Base-by-base conservation (phyloP, 345 rosid genomes). In the Heritiera fomes region DNA sequence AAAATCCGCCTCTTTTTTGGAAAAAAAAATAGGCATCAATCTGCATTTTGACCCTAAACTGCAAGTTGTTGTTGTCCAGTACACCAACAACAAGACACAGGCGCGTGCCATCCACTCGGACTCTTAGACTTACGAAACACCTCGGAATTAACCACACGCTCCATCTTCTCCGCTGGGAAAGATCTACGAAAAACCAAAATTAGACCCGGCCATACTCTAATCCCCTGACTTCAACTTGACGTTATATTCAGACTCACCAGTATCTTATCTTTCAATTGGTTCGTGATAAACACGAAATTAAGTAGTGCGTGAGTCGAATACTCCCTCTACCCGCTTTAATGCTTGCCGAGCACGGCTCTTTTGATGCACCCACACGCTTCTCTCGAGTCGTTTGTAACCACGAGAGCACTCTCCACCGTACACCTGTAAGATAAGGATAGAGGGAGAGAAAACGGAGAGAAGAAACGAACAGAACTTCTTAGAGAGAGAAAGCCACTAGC, bases 361-460 rank as follows among this genome's bases (percentile, higher is more conserved):
- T 64, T 28, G 68, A 74, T 81, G 80, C 82, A 80, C 56, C 76
- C 83, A 81, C 78, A 79, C 83, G 85, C 85, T 61, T 66, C 78
- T 75, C 47, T 53, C 47, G 14, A n/a, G 32, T 59, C 41, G 67
- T 50, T 72, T 70, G 74, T 20, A 11, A 0, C 46, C 85, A 83
- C 89, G 85, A 78, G 20, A 59, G 53, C 75, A 38, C 77, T 50
- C 30, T 18, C 18, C 18, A 67, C 89, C 84, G 87, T 85, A 83
- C 88, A 87, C 86, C 82, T 87, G 88, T 81, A 79, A 76, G 84
- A 79, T 83, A 85, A 81, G 82, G 82, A 78, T 83, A 61, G 50
- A 60, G 67, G 50, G 34, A 66, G 73, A 59, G 28, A 55, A 55
- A 32, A 7, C n/a, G 3, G 59, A 43, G 45, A 12, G 17, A 34